Evolutionary conservation across 2,329 filamentous ascomycete genomes (phyloP), one percentile per base, ranked within the genome.

Genomic region (Cladosporium sp.): DNA sequence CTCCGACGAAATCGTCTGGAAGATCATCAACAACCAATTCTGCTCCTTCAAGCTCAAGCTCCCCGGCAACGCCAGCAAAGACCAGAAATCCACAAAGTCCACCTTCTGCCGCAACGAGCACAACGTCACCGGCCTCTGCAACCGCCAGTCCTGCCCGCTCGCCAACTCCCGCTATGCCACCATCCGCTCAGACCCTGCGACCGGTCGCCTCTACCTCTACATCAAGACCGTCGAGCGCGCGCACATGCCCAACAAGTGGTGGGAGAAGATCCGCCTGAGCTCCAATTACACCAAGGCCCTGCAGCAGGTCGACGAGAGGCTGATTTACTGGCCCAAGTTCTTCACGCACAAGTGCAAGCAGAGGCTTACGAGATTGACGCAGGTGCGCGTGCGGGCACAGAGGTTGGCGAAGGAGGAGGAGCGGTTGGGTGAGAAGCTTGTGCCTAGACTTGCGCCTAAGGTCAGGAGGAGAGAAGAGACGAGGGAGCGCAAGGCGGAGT

Each of bases 1-100:
- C 66, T 96, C 92, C 69, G 94, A 98, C 84, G 94, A 98, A 81
- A 96, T 98, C 71, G 90, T 98, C 70, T 99, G 95, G 95, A 89
- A 93, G 78, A 92, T 97, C 66, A 97, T 97, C 72, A 96, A 96
- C 80, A 92, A 95, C 80, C 91, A 94, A 77, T 96, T 95, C 78
- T 98, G 95, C 83, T 90, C 91, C 61, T 98, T 93, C 85, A 97
- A 97, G 78, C 84, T 98, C 72, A 97, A 96, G 88, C 72, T 76
- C 4, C 74, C 74, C 11, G 74, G 74, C 64, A 75, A 75, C 65
- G 65, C 64, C 57, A 66, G 65, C 41, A 66, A 68, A 47, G 68
- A 72, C 18, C 75, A 92, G 88, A 82, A 92, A 55, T 74, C 90
- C 24, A 91, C 92, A 28, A 96, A 94, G 80, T 90, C 95, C 79